Evolutionary conservation across 805 yeast genomes (phyloP).

Genomic region (Hanseniaspora pseudoguilliermondii): DNA sequence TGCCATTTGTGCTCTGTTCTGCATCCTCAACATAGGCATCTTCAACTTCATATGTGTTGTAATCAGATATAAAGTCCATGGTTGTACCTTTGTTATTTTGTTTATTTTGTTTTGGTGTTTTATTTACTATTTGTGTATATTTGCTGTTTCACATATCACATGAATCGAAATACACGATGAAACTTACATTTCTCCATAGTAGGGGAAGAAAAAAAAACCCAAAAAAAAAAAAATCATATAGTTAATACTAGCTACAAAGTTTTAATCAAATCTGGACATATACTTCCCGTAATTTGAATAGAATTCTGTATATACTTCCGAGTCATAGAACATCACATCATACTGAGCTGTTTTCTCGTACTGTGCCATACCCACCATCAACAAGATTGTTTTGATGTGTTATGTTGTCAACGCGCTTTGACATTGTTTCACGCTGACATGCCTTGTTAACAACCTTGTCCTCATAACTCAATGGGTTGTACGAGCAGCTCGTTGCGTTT

Average conservation of each 20-base stretch:
- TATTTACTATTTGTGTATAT: background rate
- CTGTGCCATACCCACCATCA: background rate
- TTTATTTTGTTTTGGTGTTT: background rate
- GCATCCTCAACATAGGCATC: background rate
- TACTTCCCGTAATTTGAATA: background rate
- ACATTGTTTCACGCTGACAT: background rate
- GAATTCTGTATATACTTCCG: background rate
- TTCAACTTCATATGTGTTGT: slow-evolving; percentile 5
- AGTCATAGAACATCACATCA: too few relatives aligned
- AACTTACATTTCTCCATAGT: too few relatives aligned
- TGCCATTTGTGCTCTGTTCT: background rate
- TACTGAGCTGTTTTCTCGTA: too few relatives aligned
- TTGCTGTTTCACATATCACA: background rate
- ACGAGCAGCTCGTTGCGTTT: background rate
- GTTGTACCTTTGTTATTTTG: background rate
- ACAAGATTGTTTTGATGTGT: background rate
- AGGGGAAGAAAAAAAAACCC: background rate
- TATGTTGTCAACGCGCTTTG: background rate
- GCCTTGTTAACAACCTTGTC: background rate
- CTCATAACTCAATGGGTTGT: background rate
- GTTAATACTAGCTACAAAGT: background rate
- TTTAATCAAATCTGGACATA: background rate
- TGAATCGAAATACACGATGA: too few relatives aligned
- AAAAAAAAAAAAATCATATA: background rate
- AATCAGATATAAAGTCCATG: slow-evolving; percentile 10